Base-by-base conservation (phyloP, 306 rosid genomes). In the Lathyrus sativus region DNA sequence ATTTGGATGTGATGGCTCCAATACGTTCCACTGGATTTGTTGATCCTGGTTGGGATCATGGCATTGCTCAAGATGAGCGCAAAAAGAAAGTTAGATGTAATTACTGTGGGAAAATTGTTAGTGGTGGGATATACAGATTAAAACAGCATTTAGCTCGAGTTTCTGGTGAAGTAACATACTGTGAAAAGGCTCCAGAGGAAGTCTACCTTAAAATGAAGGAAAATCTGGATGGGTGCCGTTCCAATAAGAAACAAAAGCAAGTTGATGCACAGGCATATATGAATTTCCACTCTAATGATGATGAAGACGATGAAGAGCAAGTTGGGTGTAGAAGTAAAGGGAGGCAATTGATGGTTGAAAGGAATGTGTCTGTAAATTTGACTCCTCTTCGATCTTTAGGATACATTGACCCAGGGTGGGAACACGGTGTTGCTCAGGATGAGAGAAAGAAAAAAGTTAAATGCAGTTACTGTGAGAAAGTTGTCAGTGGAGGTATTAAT, bases 21-120 rank as follows among this genome's bases (percentile, higher is more conserved):
- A 48, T 78, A 65, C 97, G 95, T 77, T 78, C 98, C 57, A 68
- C 81, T 41, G 98, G 97, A 65, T 82, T 88, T 80, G 82, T 88
- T 57, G 96, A 93, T 81, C 98, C 97, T 5, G 98, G 98, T 43
- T 93, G 98, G 98, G 97, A 93, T 73, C 97, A 93, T 79, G 98
- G 97, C 11, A 59, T 74, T 72, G 95, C 98, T 64, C 97, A 90
- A 79, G 98, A 93, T 75, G 98, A 86, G 85, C 86, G 86, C 75
- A 93, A 93, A 84, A 93, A 90, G 92, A 93, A 90, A 78, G 98
- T 93, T 63, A 88, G 88, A 70, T 93, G 98, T 84, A 93, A 93
- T 78, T 93, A 90, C 82, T 90, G 98, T 68, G 98, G 98, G 18
- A 93, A 93, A 85, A 39, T 93, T 71, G 98, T 93, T 49, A 93